phyloP scores from a whole-genome alignment of 345 rosid genomes.

The Ceriops tagal region DNA sequence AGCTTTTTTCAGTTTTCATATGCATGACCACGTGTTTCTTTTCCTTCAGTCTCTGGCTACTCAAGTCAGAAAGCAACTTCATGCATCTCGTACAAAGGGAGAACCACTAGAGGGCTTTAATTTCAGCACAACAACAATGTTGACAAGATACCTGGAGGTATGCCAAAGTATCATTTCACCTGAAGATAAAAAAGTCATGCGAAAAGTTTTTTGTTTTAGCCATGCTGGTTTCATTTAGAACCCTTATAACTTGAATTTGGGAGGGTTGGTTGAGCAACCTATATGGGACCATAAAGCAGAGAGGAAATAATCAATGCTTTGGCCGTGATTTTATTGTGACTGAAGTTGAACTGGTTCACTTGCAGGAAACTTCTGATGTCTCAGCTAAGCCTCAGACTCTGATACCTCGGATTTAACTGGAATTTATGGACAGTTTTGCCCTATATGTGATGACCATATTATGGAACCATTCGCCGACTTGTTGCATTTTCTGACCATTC shows the following conservation, averaged over 20 bases:
- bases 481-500: background rate
- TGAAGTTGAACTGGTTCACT: constrained; percentile 10
- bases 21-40: constrained; percentile 1
- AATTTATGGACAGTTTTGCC: background rate
- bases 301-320: no score
- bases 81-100: constrained; percentile 66
- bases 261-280: no score
- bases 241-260: background rate
- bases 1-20: background rate
- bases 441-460: background rate
- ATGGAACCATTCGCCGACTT: background rate
- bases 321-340: background rate
- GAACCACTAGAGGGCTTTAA: constrained; percentile 74
- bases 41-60: constrained; percentile 65
- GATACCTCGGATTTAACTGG: constrained; percentile 42
- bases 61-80: constrained; percentile 84
- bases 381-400: constrained; percentile 47
- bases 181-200: background rate
- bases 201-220: background rate
- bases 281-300: no score
- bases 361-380: constrained; percentile 54
- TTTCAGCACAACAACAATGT: constrained; percentile 66
- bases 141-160: constrained; percentile 80
- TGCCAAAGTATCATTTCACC: background rate
- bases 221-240: background rate